phyloP scores from a whole-genome alignment of 495 filamentous ascomycete species.

The Pyronema omphalodes region DNA sequence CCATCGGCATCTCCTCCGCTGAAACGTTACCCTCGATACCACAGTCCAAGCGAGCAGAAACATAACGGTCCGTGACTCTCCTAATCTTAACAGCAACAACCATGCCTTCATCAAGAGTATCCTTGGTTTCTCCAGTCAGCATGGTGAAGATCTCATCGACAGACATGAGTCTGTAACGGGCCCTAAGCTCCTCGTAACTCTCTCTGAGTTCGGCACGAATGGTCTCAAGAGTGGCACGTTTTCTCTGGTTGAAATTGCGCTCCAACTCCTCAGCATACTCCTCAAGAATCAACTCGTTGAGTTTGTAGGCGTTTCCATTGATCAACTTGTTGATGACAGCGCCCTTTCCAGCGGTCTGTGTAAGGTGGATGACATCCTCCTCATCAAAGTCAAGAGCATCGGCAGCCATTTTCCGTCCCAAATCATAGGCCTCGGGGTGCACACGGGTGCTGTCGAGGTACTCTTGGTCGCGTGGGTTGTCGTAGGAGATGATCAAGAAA shows the following conservation, averaged over 20 bases:
- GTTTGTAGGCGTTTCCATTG: conserved; percentile 77
- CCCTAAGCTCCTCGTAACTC: conserved; percentile 85
- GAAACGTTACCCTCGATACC: conserved; percentile 71
- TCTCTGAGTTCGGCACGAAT: conserved; percentile 84
- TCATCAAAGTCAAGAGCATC: conserved; percentile 92
- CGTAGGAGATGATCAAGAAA: conserved; percentile 74
- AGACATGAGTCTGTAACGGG: conserved; percentile 50
- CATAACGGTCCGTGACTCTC: conserved; percentile 72
- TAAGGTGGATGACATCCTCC: conserved; percentile 90
- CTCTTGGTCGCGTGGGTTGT: conserved; percentile 57
- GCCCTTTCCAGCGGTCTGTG: conserved; percentile 65
- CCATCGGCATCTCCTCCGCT: conserved; percentile 20
- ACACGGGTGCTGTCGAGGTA: conserved; percentile 92
- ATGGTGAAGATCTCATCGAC: conserved; percentile 86
- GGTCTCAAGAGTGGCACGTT: conserved; percentile 88
- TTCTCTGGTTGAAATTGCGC: conserved; percentile 76
- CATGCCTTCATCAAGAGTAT: conserved; percentile 72
- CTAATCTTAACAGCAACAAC: conserved; percentile 77
- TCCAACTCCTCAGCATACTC: conserved; percentile 94
- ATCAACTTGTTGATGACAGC: conserved; percentile 86
- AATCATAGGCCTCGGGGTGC: conserved; percentile 93
- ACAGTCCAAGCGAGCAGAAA: conserved; percentile 82
- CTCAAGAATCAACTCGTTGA: conserved; percentile 89
- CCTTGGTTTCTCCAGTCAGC: conserved; percentile 81
- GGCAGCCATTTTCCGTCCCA: conserved; percentile 93